Base-by-base conservation (phyloP, 2,329 filamentous ascomycete genomes). In the Clonostachys sp. region DNA sequence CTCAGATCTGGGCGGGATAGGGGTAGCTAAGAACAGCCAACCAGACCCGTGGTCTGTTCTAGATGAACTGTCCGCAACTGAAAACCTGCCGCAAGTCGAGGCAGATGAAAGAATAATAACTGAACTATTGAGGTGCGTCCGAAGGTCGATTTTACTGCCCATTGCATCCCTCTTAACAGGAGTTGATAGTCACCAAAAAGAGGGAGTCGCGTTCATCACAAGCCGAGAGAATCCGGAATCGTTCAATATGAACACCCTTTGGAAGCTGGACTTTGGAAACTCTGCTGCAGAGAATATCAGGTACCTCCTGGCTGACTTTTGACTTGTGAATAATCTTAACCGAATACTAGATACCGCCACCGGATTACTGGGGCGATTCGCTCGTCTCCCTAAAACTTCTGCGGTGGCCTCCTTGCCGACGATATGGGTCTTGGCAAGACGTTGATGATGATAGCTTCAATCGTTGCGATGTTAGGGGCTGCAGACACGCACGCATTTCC, bases 401-500 rank as follows among this genome's bases (percentile, higher is more conserved):
- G 14, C 6, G 36, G 36, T 17, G 36, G 36, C 9, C 36, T 39
- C 36, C 36, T 39, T 14, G 36, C 36, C 16, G 36, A 39, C 36
- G 36, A 39, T 14, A 39, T 39, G 36, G 36, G 36, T 14, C 36
- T 39, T 39, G 36, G 36, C 10, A 39, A 39, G 36, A 39, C 36
- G 14, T 39, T 39, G 42, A 51, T 6, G 53, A 41, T 8, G 48
- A 55, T 2, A 50, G 53, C 2, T 35, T 41, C 5, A 49, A 42
- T 33, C 56, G 45, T 7, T 30, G 8, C 24, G 24, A 30, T 2
- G 24, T 30, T 8, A 30, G 5, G 8, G 8, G 24, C 24, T 30
- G 24, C 24, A 30, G 8, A 9, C 8, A 9, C 24, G 24, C 24
- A 30, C 8, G 8, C 24, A 30, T 8, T 30, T 30, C 24, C 24